Base-by-base conservation (phyloP, 306 rosid species). In the Adenanthera pavonina region DNA sequence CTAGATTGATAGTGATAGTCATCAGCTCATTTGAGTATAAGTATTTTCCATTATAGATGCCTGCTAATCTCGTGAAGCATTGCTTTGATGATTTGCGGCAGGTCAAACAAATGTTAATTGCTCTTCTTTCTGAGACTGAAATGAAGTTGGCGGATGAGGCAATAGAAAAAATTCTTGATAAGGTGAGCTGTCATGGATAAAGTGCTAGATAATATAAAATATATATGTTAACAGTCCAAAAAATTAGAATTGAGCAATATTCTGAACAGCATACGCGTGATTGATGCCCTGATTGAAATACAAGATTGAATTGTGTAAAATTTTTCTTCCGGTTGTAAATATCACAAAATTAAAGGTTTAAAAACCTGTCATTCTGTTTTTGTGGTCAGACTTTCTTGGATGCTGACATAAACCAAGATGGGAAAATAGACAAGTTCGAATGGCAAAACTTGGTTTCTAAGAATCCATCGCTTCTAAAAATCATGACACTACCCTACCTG, bases 21-120 rank as follows among this genome's bases (percentile, higher is more conserved):
- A 47, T 52, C 52, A n/a, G 2, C n/a, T 71, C 40, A 17, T 56
- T 60, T 59, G 0, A 49, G 5, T 82, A 49, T 11, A 49, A 59
- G 9, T 60, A 48, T 57, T 59, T 40, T 19, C 49, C 52, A 6
- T n/a, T 56, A 38, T 14, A 54, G 54, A 1, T 56, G 19, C 66
- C 38, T 38, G 11, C 14, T 74, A 38, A 54, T 54, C 30, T 52
- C 38, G 56, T n/a, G 16, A 7, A 36, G 9, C 16, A 35, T 16
- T 48, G 8, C n/a, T 35, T 53, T 72, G 49, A 36, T 68, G 77
- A 68, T 38, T 81, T 77, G 1, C 84, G 33, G 77, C 89, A 95
- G 99, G 99, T 95, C 65, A 93, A 91, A 82, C 84, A 89, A 83
- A 95, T 95, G 99, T 77, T 95, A 82, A 80, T 89, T 76, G 99